Evolutionary conservation across 164 flowering plant species (phyloP).

Genomic region (Dillenia turbinata): DNA sequence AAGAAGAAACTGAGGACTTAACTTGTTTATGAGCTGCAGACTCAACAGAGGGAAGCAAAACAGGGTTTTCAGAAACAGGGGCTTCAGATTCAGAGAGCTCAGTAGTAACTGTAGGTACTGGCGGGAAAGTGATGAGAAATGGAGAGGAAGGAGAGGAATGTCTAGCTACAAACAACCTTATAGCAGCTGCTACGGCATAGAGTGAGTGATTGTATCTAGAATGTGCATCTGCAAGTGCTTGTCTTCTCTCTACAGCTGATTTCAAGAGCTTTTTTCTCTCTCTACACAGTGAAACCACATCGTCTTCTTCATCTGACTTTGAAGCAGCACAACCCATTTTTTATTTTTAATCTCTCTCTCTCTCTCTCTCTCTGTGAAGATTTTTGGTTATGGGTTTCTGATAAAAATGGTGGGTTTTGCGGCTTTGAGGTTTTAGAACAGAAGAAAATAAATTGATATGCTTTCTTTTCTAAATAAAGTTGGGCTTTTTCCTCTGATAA

Average conservation of each 20-base stretch:
- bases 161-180: slow-evolving; percentile 39
- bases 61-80: background rate
- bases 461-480: no score
- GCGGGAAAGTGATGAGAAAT: slow-evolving; percentile 30
- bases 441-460: no score
- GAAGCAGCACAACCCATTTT: slow-evolving; percentile 41
- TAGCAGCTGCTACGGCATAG: slow-evolving; percentile 39
- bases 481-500: no score
- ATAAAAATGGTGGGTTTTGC: background rate
- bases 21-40: no score
- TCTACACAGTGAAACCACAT: slow-evolving; percentile 34
- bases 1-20: slow-evolving; percentile 1
- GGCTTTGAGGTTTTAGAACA: no score
- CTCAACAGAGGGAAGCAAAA: no score
- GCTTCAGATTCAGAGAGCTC: background rate
- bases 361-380: background rate
- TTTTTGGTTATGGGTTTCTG: background rate
- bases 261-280: slow-evolving; percentile 45
- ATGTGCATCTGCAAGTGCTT: slow-evolving; percentile 45
- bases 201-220: slow-evolving; percentile 41
- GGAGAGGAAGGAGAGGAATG: slow-evolving; percentile 42
- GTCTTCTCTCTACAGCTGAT: slow-evolving; percentile 35
- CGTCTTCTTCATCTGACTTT: slow-evolving; percentile 30
- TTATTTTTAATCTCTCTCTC: background rate
- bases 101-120: background rate